A percentile compares a stretch with the other conserved stretches of the same genome.
phyloP scores from a whole-genome alignment of 805 yeast species.

The Metschnikowia continentalis region DNA sequence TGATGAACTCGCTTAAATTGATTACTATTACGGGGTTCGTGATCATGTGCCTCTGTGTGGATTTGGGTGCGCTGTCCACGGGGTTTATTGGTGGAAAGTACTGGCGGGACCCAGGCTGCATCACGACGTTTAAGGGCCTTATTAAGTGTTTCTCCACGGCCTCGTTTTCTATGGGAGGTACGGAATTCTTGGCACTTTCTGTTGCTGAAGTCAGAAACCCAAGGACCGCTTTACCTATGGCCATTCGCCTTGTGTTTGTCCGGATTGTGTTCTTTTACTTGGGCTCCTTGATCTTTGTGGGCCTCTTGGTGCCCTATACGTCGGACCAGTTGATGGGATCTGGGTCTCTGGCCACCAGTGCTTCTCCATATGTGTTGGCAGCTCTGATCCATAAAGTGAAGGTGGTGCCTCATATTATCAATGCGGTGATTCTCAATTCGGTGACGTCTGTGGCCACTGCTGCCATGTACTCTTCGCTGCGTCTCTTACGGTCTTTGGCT shows the following conservation, averaged over 20 bases:
- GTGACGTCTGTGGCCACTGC: slow-evolving; percentile 31
- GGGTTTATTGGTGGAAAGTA: slow-evolving; percentile 40
- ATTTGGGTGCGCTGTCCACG: slow-evolving; percentile 29
- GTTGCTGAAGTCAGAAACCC: slow-evolving; percentile 40
- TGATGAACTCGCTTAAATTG: slow-evolving; percentile 35
- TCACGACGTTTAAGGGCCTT: slow-evolving; percentile 38
- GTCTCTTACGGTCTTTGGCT: slow-evolving; percentile 26
- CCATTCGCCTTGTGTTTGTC: slow-evolving; percentile 39
- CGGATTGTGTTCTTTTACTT: slow-evolving; percentile 36
- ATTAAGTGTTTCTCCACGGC: slow-evolving; percentile 38
- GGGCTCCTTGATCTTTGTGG: slow-evolving; percentile 36
- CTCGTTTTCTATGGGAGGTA: slow-evolving; percentile 39
- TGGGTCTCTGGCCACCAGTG: slow-evolving; percentile 25
- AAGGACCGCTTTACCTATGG: slow-evolving; percentile 35
- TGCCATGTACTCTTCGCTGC: slow-evolving; percentile 27
- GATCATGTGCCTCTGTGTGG: slow-evolving; percentile 37
- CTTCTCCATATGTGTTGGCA: slow-evolving; percentile 29
- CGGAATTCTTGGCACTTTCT: slow-evolving; percentile 38
- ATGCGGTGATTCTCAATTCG: slow-evolving; percentile 30
- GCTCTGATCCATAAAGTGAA: slow-evolving; percentile 25
- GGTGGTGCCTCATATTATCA: slow-evolving; percentile 29
- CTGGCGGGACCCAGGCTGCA: slow-evolving; percentile 40
- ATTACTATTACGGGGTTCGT: slow-evolving; percentile 37
- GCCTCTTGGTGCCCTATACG: slow-evolving; percentile 36
- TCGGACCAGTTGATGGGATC: slow-evolving; percentile 34